Conservation (phyloP, 306 rosid species). For the Citrullus mucosospermus region DNA sequence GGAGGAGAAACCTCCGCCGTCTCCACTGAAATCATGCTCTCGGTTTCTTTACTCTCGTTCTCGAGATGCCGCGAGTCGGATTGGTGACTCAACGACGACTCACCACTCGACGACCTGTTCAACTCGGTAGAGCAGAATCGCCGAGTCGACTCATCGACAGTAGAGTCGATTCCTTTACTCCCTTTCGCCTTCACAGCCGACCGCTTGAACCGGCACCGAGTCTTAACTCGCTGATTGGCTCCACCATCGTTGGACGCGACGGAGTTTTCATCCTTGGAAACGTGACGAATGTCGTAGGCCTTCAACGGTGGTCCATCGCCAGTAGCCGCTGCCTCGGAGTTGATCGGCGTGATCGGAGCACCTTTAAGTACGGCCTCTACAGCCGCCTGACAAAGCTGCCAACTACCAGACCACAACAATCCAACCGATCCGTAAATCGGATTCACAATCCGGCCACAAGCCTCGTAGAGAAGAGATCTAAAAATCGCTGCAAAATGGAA, state of each 20-base stretch:
- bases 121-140: conserved; percentile 19
- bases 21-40: conserved; percentile 69
- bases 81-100: conserved; percentile 82
- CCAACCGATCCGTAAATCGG: conserved; percentile 96
- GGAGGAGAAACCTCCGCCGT: conserved; percentile 45
- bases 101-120: conserved; percentile 68
- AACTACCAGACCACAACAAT: conserved; percentile 90
- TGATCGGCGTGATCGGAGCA: conserved; percentile 66
- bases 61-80: conserved; percentile 53
- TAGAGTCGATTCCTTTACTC: conserved; percentile 7
- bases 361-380: conserved; percentile 89
- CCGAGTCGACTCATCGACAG: conserved; percentile 1
- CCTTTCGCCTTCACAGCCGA: conserved; percentile 28
- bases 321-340: conserved; percentile 58
- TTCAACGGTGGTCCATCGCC: conserved; percentile 79
- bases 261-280: conserved; percentile 71
- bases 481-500: conserved; percentile 42
- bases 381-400: conserved; percentile 93
- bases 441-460: conserved; percentile 88
- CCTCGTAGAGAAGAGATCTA: conserved; percentile 78
- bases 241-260: conserved; percentile 35
- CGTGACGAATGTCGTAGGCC: conserved; percentile 87
- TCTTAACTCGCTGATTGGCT: conserved; percentile 28
- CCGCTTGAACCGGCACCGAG: conserved; percentile 56
- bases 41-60: conserved; percentile 51